Conservation (phyloP, 1,139 yeast genomes). For the Yamadazyma conglobata region DNA sequence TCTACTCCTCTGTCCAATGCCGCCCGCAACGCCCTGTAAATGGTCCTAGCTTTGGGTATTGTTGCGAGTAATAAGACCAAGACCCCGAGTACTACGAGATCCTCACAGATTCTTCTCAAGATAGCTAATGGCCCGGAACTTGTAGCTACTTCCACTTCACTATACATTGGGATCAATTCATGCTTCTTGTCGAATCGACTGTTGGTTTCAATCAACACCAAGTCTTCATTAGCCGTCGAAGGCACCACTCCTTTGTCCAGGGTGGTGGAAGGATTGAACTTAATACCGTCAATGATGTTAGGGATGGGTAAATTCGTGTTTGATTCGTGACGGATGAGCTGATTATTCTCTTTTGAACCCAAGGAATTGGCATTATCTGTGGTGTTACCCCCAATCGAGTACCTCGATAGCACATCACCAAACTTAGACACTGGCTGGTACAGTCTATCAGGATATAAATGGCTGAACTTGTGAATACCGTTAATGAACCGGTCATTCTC, state of each 20-base stretch:
- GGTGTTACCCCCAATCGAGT: conserved; percentile 17
- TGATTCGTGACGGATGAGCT: conserved; percentile 7
- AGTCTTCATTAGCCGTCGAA: conserved; percentile 10
- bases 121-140: too few relatives aligned
- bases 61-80: conserved; percentile 26
- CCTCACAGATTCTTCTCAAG: conserved; percentile 43
- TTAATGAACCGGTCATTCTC: conserved; percentile 35
- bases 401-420: conserved; percentile 14
- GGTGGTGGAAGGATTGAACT: conserved; percentile 19
- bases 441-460: conserved; percentile 27
- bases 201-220: conserved; percentile 8
- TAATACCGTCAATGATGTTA: conserved; percentile 37
- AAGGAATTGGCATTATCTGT: background rate
- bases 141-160: too few relatives aligned
- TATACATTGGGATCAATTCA: too few relatives aligned
- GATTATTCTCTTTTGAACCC: conserved; percentile 13
- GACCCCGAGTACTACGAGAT: conserved; percentile 39
- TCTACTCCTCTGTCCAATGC: too few relatives aligned
- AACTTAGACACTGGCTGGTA: conserved; percentile 40
- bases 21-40: too few relatives aligned
- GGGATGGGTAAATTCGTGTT: conserved; percentile 15
- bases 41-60: conserved; percentile 37
- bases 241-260: conserved; percentile 8
- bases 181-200: too few relatives aligned
- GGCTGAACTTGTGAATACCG: conserved; percentile 51